These are phyloP conservation scores for Septoria linicola DNA, from an alignment of 2,329 filamentous ascomycete genomes.

Conservation along the genomic window DNA sequence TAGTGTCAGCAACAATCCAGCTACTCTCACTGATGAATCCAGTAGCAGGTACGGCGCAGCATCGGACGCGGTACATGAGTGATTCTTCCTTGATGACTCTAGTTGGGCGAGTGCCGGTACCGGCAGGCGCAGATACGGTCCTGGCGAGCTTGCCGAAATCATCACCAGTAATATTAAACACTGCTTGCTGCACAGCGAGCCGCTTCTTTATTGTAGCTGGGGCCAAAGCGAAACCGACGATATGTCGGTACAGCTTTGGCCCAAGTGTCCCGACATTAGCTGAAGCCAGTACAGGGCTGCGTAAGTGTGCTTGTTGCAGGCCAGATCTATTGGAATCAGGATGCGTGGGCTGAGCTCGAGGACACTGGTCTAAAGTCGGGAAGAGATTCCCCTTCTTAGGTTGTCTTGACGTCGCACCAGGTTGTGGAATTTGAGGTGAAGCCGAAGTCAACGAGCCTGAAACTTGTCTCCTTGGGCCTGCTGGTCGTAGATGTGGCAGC, in stretches of 20 bases:
- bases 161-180: conserved; percentile 49
- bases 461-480: too few species aligned
- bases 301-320: conserved; percentile 60
- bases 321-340: conserved; percentile 49
- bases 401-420: too few species aligned
- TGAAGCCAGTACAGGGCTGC: conserved; percentile 49
- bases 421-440: too few species aligned
- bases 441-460: too few species aligned
- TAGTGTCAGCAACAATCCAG: conserved; percentile 65
- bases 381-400: conserved; percentile 18
- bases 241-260: conserved; percentile 55
- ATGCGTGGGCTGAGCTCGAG: conserved; percentile 40
- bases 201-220: conserved; percentile 44
- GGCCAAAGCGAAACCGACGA: conserved; percentile 52
- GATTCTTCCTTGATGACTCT: conserved; percentile 52
- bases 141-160: conserved; percentile 41
- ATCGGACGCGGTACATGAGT: conserved; percentile 67
- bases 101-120: conserved; percentile 32
- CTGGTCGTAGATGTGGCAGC: too few species aligned
- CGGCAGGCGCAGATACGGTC: conserved; percentile 29
- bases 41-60: conserved; percentile 49
- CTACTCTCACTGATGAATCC: conserved; percentile 44
- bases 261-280: conserved; percentile 3
- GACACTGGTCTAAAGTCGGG: conserved; percentile 24
- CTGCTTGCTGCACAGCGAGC: conserved; percentile 44